Base-by-base conservation (phyloP, 768 basidiomycete genomes). In the Russula sp. region DNA sequence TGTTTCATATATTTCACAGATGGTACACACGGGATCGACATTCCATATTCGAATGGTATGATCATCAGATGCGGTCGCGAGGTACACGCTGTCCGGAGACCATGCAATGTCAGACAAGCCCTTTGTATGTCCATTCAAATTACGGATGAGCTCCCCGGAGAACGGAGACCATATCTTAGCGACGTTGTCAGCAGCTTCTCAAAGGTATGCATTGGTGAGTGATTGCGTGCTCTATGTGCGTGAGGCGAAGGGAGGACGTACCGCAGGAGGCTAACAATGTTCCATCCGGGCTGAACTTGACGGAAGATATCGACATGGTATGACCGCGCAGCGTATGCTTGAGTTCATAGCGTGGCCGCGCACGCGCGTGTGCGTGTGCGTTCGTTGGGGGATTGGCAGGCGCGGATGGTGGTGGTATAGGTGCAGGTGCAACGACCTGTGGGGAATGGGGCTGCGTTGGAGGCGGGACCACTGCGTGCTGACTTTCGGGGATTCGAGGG, bases 11-110 rank as follows among this genome's bases (percentile, higher is more conserved):
- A 38, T 13, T 18, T 22, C 35, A 42, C 36, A 25, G 29, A 59
- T 20, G 3, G 42, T 35, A 78, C 85, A 64, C 70, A 90, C 88
- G 54, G 83, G 79, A 70, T 91, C 87, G 56, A 93, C 85, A 67
- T 88, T 83, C 93, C 93, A 95, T 76, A 95, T 87, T 36, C 90
- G 81, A 66, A 95, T 83, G 2, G 88, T 93, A 3, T 84, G 85
- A 70, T 98, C 96, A 72, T 98, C 96, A 3, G 92, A 95, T 0
- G 91, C 94, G 34, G 92, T 93, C 0, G 95, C 93, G 32, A 98
- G 78, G 73, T 85, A 85, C 22, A 79, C 75, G 66, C 88, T 88
- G 71, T 97, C 89, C 10, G 86, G 79, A 7, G 93, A 90, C 88
- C 94, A 95, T 1, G 92, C 79, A 55, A 98, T 79, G 71, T 96